Conservation (phyloP, 495 filamentous ascomycete species). For the Neurospora cerealis region DNA sequence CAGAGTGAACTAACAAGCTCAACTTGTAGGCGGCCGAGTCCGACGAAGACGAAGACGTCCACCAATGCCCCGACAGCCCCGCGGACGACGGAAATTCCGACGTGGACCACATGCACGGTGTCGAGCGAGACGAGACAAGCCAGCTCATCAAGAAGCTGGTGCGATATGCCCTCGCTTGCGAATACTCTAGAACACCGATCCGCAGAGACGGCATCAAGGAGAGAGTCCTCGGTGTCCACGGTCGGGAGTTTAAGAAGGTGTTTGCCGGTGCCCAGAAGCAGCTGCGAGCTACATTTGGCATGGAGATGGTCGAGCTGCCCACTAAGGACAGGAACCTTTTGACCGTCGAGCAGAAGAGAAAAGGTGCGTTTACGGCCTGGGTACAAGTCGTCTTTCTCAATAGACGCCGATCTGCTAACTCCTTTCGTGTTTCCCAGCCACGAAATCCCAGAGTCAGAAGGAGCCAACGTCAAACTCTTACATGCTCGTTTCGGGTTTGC, state of each 20-base stretch:
- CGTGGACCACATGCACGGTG: conserved; percentile 29
- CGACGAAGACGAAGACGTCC: conserved; percentile 16
- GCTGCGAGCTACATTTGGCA: conserved; percentile 61
- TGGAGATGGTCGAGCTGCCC: conserved; percentile 79
- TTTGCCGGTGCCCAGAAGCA: conserved; percentile 59
- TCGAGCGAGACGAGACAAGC: conserved; percentile 26
- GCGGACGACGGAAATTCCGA: conserved; percentile 22
- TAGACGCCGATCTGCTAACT: background rate
- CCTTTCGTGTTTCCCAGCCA: conserved; percentile 20
- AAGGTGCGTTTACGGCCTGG: conserved; percentile 12
- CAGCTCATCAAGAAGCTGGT: conserved; percentile 82
- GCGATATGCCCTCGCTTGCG: conserved; percentile 79
- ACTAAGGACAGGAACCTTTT: conserved; percentile 78
- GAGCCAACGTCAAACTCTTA: conserved; percentile 55
- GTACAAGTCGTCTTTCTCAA: background rate
- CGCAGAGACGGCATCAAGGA: conserved; percentile 66
- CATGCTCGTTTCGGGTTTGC: conserved; percentile 63
- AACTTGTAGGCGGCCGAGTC: conserved; percentile 5
- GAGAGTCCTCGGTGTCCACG: conserved; percentile 51
- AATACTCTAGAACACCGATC: conserved; percentile 73
- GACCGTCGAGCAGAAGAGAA: conserved; percentile 61
- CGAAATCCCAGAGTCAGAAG: conserved; percentile 31
- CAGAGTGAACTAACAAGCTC: background rate
- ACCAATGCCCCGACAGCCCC: conserved; percentile 3
- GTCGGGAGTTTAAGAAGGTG: conserved; percentile 55